A percentile compares a stretch with the other conserved stretches of the same genome.
These are phyloP conservation scores for Thymus quinquecostatus DNA, from an alignment of 257 asterid species.

Conservation along the genomic window DNA sequence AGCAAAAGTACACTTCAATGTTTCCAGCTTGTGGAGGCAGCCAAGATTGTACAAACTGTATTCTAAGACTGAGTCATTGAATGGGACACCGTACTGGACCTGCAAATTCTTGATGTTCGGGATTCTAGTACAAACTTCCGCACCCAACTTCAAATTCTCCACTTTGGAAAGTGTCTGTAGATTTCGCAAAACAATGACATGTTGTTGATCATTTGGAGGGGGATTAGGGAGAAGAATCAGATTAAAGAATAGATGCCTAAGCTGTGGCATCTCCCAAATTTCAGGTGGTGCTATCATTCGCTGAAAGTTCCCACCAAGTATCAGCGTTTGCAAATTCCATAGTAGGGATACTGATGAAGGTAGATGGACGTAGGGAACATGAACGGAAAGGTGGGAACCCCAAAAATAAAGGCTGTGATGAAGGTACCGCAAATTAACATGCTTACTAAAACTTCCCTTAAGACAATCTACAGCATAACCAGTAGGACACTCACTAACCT, in stretches of 20 bases:
- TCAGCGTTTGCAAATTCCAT: conserved; percentile 16
- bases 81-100: background rate
- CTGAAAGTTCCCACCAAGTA: background rate
- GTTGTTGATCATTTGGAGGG: background rate
- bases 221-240: background rate
- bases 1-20: background rate
- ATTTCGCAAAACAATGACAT: background rate
- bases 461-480: background rate
- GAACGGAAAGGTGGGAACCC: background rate
- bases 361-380: background rate
- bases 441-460: background rate
- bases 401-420: background rate
- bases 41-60: background rate
- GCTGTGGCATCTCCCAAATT: background rate
- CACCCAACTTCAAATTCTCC: conserved; percentile 1
- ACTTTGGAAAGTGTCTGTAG: background rate
- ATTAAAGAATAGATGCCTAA: background rate
- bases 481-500: background rate
- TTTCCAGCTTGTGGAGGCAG: background rate
- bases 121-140: conserved; percentile 2
- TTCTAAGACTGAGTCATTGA: background rate
- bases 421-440: background rate
- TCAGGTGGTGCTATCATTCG: conserved; percentile 3
- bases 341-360: conserved; percentile 2
- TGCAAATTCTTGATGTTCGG: conserved; percentile 10